Conservation (phyloP, 202 grass and related monocot species). For the Digitaria exilis region DNA sequence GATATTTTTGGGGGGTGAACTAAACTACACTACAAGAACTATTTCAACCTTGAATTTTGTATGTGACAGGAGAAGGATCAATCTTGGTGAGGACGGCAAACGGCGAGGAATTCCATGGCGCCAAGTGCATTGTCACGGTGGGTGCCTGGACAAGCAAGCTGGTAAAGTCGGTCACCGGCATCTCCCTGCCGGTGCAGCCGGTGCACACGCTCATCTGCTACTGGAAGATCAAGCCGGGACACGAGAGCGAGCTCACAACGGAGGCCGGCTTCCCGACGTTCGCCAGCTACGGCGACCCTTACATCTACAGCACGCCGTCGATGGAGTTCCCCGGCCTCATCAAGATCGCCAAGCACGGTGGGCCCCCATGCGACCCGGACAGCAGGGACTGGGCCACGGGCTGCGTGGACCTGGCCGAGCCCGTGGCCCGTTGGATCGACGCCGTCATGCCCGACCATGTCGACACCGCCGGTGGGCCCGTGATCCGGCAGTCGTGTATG, state of each 20-base stretch:
- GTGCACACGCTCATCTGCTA: constrained; percentile 69
- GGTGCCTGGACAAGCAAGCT: constrained; percentile 71
- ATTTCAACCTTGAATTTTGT: background rate
- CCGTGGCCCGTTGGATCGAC: constrained; percentile 67
- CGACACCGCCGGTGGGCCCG: constrained; percentile 55
- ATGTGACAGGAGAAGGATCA: constrained; percentile 28
- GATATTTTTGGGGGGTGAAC: background rate
- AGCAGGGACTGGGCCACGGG: constrained; percentile 57
- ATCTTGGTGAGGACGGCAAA: constrained; percentile 40
- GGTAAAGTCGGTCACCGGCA: constrained; percentile 36
- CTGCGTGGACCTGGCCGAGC: constrained; percentile 29
- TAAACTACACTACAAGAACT: background rate
- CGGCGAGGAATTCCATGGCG: constrained; percentile 50
- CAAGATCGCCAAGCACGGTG: constrained; percentile 75
- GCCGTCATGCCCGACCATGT: constrained; percentile 52
- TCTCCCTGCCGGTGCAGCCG: constrained; percentile 59
- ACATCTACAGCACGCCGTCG: constrained; percentile 80
- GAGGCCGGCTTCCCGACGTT: constrained; percentile 81
- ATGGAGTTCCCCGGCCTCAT: constrained; percentile 81
- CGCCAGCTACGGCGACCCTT: constrained; percentile 65
- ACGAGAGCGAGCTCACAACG: constrained; percentile 43
- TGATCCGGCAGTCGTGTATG: constrained; percentile 78
- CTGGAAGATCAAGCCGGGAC: constrained; percentile 64
- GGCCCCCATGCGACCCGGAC: constrained; percentile 71
- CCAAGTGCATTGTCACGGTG: constrained; percentile 61